These are phyloP conservation scores for Chrysophaeum taylorii DNA, from an alignment of 352 stramenopile genomes.

Conservation along the genomic window DNA sequence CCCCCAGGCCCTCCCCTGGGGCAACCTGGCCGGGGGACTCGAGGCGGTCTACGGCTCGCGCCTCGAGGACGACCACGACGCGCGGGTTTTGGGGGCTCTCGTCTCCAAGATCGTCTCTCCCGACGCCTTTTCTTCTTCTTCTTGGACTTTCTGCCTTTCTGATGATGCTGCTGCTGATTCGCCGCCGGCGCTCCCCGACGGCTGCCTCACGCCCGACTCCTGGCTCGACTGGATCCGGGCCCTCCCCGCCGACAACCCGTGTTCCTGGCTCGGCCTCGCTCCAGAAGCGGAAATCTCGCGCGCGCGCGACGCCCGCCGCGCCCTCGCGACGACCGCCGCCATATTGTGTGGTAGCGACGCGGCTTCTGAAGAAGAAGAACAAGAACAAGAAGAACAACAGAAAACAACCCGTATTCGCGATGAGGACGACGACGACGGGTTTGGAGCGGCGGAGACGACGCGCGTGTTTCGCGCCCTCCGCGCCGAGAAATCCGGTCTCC, in stretches of 20 bases:
- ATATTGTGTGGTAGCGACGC: not conserved
- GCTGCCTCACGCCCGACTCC: slow-evolving; percentile 36
- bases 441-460: too few species aligned
- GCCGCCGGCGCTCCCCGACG: slow-evolving; percentile 46
- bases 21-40: slow-evolving; percentile 87
- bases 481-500: too few species aligned
- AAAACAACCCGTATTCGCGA: too few species aligned
- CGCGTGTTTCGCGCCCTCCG: too few species aligned
- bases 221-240: slow-evolving; percentile 48
- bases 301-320: not conserved
- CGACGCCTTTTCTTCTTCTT: slow-evolving; percentile 77
- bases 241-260: slow-evolving; percentile 45
- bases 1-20: slow-evolving; percentile 95
- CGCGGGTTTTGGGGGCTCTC: slow-evolving; percentile 84
- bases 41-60: slow-evolving; percentile 93
- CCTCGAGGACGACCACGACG: slow-evolving; percentile 91
- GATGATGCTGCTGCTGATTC: slow-evolving; percentile 35
- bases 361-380: not conserved
- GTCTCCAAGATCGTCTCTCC: slow-evolving; percentile 81
- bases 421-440: too few species aligned
- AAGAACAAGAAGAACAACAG: too few species aligned
- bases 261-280: slow-evolving; percentile 53
- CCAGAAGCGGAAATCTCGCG: slow-evolving; percentile 34
- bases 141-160: slow-evolving; percentile 56
- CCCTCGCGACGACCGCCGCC: not conserved